phyloP scores from a whole-genome alignment of 495 filamentous ascomycete genomes.

The Pyrenopolyporus hunteri region DNA sequence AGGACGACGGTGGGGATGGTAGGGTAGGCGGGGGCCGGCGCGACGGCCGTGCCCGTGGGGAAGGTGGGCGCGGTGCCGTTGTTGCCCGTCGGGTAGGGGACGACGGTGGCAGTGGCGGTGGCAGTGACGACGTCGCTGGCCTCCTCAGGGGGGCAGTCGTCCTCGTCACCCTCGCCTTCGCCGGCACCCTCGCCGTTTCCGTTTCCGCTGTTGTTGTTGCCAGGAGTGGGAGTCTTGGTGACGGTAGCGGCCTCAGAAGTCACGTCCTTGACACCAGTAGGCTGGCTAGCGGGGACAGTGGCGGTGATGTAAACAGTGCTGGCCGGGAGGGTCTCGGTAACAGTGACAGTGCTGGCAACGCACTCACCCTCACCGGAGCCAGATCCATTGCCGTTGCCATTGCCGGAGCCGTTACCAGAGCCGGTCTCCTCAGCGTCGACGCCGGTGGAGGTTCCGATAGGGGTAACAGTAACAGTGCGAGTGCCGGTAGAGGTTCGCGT shows the following conservation, averaged over 20 bases:
- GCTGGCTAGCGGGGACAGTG: constrained; percentile 31
- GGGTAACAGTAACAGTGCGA: constrained; percentile 47
- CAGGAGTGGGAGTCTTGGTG: constrained; percentile 6
- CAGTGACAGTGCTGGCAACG: constrained; percentile 44
- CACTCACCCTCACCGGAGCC: constrained; percentile 35
- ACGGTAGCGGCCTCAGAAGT: constrained; percentile 12
- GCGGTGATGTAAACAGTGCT: constrained; percentile 54
- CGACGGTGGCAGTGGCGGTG: constrained; percentile 39
- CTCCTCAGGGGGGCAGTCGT: constrained; percentile 45
- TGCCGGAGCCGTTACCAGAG: constrained; percentile 25
- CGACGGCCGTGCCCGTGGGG: constrained; percentile 34
- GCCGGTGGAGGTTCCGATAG: constrained; percentile 19
- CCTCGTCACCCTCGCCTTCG: constrained; percentile 21
- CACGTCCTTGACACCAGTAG: constrained; percentile 18
- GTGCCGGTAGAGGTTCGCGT: constrained; percentile 50
- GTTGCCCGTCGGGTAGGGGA: constrained; percentile 42
- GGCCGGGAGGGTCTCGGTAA: constrained; percentile 43
- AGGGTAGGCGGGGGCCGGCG: constrained; percentile 10
- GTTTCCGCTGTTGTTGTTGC: constrained; percentile 20
- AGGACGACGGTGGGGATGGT: constrained; percentile 32
- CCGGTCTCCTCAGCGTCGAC: constrained; percentile 24
- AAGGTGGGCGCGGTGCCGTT: constrained; percentile 34
- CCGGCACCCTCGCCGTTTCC: constrained; percentile 10
- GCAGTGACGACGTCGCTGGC: constrained; percentile 36
- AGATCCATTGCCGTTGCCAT: constrained; percentile 21